Evolutionary conservation across 2,329 filamentous ascomycete genomes (phyloP).

Genomic region (Pyrenophora seminiperda): DNA sequence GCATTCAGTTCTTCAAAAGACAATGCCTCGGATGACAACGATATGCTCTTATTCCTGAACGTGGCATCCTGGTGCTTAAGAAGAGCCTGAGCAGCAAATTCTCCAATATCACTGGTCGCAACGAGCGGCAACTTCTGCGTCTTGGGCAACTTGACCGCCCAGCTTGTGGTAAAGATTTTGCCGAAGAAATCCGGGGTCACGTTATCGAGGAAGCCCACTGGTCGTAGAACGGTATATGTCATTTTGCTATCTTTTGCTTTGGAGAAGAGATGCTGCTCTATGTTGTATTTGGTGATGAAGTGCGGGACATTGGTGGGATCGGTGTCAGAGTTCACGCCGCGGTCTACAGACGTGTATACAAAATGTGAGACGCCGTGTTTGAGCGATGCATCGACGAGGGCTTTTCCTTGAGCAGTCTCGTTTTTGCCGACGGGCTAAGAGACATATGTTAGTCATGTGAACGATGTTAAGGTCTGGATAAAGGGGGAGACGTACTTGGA

Average conservation of each 20-base stretch:
- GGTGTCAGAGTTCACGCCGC: conserved; percentile 50
- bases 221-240: conserved; percentile 64
- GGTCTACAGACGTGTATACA: conserved; percentile 47
- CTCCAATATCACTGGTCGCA: conserved; percentile 54
- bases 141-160: conserved; percentile 40
- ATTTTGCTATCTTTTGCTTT: conserved; percentile 50
- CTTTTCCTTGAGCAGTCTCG: conserved; percentile 47
- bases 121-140: conserved; percentile 43
- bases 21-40: conserved; percentile 58
- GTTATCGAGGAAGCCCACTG: conserved; percentile 66
- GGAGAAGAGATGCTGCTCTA: conserved; percentile 63
- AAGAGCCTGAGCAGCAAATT: conserved; percentile 55
- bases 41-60: conserved; percentile 45
- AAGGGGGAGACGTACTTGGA: conserved; percentile 23
- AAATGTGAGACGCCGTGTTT: conserved; percentile 43
- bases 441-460: neutral
- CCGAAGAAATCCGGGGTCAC: conserved; percentile 52
- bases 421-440: conserved; percentile 27
- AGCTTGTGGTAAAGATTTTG: conserved; percentile 52
- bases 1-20: conserved; percentile 48
- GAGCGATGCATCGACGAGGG: conserved; percentile 43
- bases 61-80: conserved; percentile 46
- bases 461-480: no score
- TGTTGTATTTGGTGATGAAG: conserved; percentile 64
- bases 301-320: conserved; percentile 63